phyloP scores from a whole-genome alignment of 768 basidiomycete species.

The Chalciporus pseudorubinellus region DNA sequence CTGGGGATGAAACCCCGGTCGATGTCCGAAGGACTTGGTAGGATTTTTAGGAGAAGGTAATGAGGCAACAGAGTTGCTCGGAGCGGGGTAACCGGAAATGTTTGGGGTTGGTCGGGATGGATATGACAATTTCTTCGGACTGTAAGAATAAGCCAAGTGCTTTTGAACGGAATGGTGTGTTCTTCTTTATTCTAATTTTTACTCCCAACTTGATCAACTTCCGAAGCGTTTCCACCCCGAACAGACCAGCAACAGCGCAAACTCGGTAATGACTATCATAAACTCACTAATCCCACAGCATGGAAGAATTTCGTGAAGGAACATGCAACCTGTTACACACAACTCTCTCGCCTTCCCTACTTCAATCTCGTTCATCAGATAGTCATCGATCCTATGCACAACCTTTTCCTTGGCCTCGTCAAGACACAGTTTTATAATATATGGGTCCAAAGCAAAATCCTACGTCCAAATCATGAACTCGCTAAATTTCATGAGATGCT shows the following conservation, averaged over 20 bases:
- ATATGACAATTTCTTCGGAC: slow-evolving; percentile 21
- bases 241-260: neutral
- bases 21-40: too few relatives aligned
- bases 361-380: slow-evolving; percentile 28
- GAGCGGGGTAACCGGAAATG: too few relatives aligned
- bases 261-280: neutral
- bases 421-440: slow-evolving; percentile 30
- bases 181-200: too few relatives aligned
- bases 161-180: too few relatives aligned
- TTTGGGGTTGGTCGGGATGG: too few relatives aligned
- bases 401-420: slow-evolving; percentile 28
- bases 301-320: slow-evolving; percentile 2
- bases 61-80: too few relatives aligned
- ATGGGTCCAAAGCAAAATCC: slow-evolving; percentile 24
- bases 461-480: slow-evolving; percentile 2
- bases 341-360: slow-evolving; percentile 33
- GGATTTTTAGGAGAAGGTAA: too few relatives aligned
- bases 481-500: neutral
- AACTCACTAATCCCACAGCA: neutral
- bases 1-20: too few relatives aligned
- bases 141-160: slow-evolving; percentile 8
- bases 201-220: neutral
- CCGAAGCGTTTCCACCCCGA: neutral
- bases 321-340: slow-evolving; percentile 4
- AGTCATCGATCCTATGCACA: slow-evolving; percentile 39